Evolutionary conservation across 1,284 basidiomycete species (phyloP).

Genomic region (Rhodotorula sp.): DNA sequence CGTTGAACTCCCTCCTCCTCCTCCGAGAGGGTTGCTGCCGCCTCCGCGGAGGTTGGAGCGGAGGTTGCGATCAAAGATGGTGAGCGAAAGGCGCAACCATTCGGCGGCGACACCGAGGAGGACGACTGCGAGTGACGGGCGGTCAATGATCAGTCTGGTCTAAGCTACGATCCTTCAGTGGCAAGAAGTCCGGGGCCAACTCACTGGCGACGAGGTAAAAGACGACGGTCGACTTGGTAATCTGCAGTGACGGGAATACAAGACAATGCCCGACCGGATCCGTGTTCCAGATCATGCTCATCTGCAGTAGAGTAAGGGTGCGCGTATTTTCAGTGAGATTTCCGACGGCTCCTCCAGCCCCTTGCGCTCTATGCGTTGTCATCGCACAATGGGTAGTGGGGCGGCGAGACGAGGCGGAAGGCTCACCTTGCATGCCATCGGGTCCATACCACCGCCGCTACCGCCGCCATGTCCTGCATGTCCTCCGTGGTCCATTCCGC

Average conservation of each 20-base stretch:
- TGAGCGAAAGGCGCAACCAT: constrained; percentile 23
- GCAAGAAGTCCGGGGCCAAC: background rate
- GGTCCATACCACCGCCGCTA: too few species aligned
- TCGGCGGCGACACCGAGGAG: constrained; percentile 27
- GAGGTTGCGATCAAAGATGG: constrained; percentile 29
- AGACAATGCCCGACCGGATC: constrained; percentile 30
- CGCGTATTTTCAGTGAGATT: background rate
- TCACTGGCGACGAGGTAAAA: constrained; percentile 20
- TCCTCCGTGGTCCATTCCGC: constrained; percentile 16
- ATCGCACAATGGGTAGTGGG: background rate
- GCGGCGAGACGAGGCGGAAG: background rate
- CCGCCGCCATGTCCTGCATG: background rate
- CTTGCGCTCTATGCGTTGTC: background rate
- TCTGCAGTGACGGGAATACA: constrained; percentile 32
- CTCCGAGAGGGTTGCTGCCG: background rate
- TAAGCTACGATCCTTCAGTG: background rate
- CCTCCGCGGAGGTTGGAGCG: constrained; percentile 27
- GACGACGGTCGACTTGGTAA: constrained; percentile 19
- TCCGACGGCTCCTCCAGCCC: background rate
- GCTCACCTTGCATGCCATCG: constrained; percentile 22
- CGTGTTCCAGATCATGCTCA: constrained; percentile 36
- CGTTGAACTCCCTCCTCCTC: background rate
- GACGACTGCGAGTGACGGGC: constrained; percentile 1
- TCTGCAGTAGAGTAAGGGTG: constrained; percentile 7
- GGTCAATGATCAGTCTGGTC: background rate